Base-by-base conservation (phyloP, 169 alveolate genomes). In the Plasmodium billcollinsi region DNA sequence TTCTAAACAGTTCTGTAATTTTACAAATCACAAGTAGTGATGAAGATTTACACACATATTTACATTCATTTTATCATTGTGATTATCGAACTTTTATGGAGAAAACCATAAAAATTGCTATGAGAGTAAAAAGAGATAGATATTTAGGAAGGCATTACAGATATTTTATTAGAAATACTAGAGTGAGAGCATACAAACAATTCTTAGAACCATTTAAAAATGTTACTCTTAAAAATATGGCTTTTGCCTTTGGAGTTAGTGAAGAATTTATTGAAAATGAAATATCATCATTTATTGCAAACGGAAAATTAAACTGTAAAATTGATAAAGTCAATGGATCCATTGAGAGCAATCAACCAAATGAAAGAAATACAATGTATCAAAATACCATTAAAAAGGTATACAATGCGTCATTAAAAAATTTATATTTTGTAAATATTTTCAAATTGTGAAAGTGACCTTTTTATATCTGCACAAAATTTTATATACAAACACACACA, bases 301-400 rank as follows among this genome's bases (percentile, higher is more conserved):
- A 97, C 69, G 97, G 98, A 80, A 96, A 97, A 78, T 92, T 98
- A 49, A 95, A 95, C 91, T 98, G 99, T 93, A 97, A 97, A 90
- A 98, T 98, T 50, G 99, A 98, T 94, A 96, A 96, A 83, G 99
- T 98, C 26, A 94, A 97, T 75, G 99, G 98, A 47, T 97, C 97
- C 14, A 95, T 98, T 67, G 99, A 98, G 92, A 93, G 97, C 65
- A 94, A 94, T 74, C 95, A 96, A 72, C 95, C 97, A 80, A 98
- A 98, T 83, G 97, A 95, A 85, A 93, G 98, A 74, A 96, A 96
- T 80, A 94, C 94, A 69, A 73, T 95, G 74, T 98, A 97, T 93
- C 91, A 92, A 43, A 85, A 95, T 72, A 95, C 96, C 62, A 91
- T 97, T 63, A 97, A 96, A 88, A 94, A 95, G 95, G 97, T 94